Conservation (phyloP, 2,329 filamentous ascomycete genomes). For the Neurospora sp. region DNA sequence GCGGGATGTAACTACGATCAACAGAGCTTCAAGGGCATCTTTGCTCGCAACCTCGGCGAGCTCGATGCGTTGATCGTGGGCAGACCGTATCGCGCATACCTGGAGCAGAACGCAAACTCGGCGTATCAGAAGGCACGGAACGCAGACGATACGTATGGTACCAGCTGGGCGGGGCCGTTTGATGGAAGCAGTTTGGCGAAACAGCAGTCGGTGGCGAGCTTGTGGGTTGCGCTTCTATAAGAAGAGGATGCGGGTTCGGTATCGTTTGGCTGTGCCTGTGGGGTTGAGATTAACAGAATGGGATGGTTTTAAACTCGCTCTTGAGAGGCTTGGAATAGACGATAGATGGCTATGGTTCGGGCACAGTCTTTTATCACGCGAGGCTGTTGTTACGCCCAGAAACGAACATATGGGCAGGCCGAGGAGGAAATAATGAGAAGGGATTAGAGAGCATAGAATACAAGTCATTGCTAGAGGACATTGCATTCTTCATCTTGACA, state of each 20-base stretch:
- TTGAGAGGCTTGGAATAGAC: background rate
- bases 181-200: constrained; percentile 9
- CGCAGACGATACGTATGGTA: constrained; percentile 13
- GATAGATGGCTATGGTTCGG: background rate
- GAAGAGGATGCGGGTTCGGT: background rate
- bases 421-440: background rate
- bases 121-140: constrained; percentile 10
- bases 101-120: constrained; percentile 15
- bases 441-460: background rate
- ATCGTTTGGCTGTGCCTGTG: background rate
- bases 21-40: constrained; percentile 57
- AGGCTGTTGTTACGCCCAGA: background rate
- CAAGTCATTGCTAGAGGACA: background rate
- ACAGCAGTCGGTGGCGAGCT: constrained; percentile 13
- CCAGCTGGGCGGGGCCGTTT: constrained; percentile 18
- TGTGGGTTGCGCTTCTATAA: constrained; percentile 12
- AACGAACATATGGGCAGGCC: background rate
- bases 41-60: constrained; percentile 52
- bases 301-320: background rate
- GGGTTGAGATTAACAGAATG: background rate
- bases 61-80: constrained; percentile 31
- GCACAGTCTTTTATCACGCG: background rate
- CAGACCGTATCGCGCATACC: constrained; percentile 14
- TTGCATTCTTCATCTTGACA: background rate
- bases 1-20: constrained; percentile 44